Conservation (phyloP, 1,284 basidiomycete genomes). For the Cutaneotrichosporon sp. region DNA sequence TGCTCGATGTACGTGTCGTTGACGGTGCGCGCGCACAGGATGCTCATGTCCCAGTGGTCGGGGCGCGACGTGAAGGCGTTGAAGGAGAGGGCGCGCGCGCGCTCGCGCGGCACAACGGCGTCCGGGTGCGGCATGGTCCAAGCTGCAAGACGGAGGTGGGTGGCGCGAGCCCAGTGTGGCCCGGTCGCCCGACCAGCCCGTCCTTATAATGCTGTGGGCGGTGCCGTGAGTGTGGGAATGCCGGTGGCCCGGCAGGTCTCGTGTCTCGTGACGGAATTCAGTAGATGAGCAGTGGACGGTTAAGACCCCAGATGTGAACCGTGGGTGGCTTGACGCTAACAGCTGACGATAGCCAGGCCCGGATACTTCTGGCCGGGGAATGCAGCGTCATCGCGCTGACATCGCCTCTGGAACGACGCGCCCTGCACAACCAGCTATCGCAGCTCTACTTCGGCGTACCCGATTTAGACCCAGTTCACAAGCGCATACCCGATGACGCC, state of each 20-base stretch:
- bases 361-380: background rate
- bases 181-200: background rate
- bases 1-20: constrained; percentile 5
- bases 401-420: too few species aligned
- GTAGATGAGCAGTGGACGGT: too few species aligned
- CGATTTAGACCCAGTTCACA: constrained; percentile 5
- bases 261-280: background rate
- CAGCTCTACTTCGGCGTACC: background rate
- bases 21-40: background rate
- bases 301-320: too few species aligned
- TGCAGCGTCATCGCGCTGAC: too few species aligned
- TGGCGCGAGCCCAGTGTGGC: too few species aligned
- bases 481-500: constrained; percentile 29
- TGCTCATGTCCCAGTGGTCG: background rate
- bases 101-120: background rate
- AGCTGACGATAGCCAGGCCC: background rate
- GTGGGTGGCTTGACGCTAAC: too few species aligned
- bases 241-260: too few species aligned
- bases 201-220: background rate
- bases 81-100: background rate
- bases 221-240: background rate
- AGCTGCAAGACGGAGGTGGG: too few species aligned
- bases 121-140: background rate
- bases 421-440: background rate
- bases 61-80: background rate